Evolutionary conservation across 2,329 filamentous ascomycete genomes (phyloP), one percentile per base, ranked within the genome.

Genomic region (Penicillium sp.): DNA sequence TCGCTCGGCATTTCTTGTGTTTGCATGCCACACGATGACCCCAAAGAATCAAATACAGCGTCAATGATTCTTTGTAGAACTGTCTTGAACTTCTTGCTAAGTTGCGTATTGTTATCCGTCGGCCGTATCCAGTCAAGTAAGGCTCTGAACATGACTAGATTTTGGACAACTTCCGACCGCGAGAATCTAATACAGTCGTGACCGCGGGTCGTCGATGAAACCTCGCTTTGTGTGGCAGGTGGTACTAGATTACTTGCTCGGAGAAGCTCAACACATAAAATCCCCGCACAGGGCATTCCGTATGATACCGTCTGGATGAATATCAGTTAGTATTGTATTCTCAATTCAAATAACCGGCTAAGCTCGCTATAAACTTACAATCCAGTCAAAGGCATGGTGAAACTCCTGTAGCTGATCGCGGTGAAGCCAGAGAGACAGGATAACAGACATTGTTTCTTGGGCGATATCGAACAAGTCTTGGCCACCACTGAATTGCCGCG

Each of bases 401-500:
- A 47, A 33, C 33, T 47, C 44, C 3, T 39, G 48, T 4, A 50
- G 23, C 17, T 21, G 29, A 50, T 50, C 48, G 10, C 48, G 48
- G 2, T 39, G 29, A 17, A 39, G 48, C 48, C 48, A 50, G 6
- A 50, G 48, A 27, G 31, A 50, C 23, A 50, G 17, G n/a, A 50
- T 50, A 10, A 50, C 48, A 17, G 48, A 29, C 17, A 50, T 50
- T 39, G 48, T 50, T 17, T 50, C 48, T 19, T 39, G 29, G 12
- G 48, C 48, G 33, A 50, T 50, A 29, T 50, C 8, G 23, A 50
- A 50, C 48, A 50, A 50, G 12, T 36, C n/a, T 21, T 50, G 48
- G 17, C 35, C 35, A 39, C 10, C 35, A 21, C 31, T 39, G 48
- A 50, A 39, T n/a, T 39, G 10, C n/a, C n/a, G 48, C 13, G 35